A percentile compares a stretch with the other conserved stretches of the same genome.
Conservation (phyloP, 2,329 filamentous ascomycete species). For the Nothopassalora personata region DNA sequence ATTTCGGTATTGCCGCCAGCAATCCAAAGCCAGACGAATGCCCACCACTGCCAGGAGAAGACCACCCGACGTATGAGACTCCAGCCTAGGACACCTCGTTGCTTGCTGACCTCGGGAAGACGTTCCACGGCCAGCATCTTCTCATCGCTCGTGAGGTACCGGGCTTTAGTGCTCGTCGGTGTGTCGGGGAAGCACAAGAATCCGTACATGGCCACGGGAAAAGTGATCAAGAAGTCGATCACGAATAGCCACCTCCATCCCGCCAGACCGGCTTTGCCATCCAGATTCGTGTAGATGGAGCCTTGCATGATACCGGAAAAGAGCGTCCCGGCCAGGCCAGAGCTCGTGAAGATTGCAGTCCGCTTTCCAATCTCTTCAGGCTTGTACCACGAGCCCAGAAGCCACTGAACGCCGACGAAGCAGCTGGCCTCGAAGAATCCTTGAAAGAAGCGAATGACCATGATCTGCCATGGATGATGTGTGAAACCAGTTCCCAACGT, state of each 20-base stretch:
- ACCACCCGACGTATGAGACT: conserved; percentile 22
- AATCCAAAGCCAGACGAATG: conserved; percentile 26
- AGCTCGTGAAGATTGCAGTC: conserved; percentile 56
- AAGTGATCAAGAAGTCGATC: conserved; percentile 52
- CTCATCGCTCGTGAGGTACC: conserved; percentile 35
- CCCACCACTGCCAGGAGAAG: conserved; percentile 27
- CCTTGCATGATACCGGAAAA: conserved; percentile 60
- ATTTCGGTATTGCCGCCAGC: conserved; percentile 27
- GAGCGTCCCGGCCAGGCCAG: conserved; percentile 56
- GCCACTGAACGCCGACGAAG: conserved; percentile 27
- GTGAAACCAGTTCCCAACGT: conserved; percentile 50
- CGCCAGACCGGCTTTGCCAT: conserved; percentile 46
- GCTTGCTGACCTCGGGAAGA: conserved; percentile 20
- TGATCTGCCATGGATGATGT: conserved; percentile 50
- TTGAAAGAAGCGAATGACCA: conserved; percentile 53
- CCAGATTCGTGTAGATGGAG: conserved; percentile 41
- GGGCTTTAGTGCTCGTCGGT: conserved; percentile 46
- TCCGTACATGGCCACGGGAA: conserved; percentile 52
- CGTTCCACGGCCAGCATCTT: conserved; percentile 20
- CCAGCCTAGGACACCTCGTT: conserved; percentile 21
- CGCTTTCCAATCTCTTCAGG: conserved; percentile 50
- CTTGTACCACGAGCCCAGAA: conserved; percentile 25
- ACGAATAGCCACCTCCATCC: conserved; percentile 59
- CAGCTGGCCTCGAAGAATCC: conserved; percentile 27
- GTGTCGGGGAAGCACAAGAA: conserved; percentile 52